Base-by-base conservation (phyloP, 2,329 filamentous ascomycete genomes). In the Nemania sp. region DNA sequence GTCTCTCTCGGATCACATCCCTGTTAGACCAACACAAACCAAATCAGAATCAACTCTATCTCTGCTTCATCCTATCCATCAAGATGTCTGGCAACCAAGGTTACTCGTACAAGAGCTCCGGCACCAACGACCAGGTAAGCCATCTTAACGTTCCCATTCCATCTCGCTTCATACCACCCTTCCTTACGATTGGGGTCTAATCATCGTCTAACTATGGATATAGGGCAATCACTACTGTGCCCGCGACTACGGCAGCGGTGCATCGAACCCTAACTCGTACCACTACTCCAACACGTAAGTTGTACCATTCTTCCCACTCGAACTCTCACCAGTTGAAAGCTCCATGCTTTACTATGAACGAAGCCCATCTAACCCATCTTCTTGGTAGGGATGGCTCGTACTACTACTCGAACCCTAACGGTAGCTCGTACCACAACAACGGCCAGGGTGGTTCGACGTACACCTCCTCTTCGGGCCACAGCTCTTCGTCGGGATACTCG, bases 321-420 rank as follows among this genome's bases (percentile, higher is more conserved):
- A 8, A 14, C 15, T 20, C n/a, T 19, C 24, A 31, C 8, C 17
- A 8, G 6, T 28, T 33, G 5, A 14, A 34, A 34, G 15, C 31
- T 15, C 12, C 12, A 12, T 6, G 26, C 26, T 28, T 12, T 28
- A 28, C 30, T 33, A 33, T n/a, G 6, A 6, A 33, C 12, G 5
- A 4, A 33, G 3, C 22, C 2, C 7, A 37, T 20, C 7, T 20
- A 37, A 15, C 30, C n/a, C 44, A 5, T 26, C n/a, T 6, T 24
- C 4, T 15, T 6, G 14, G 43, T 20, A 82, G 79, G 19, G 66
- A 89, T 62, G 84, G 86, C 31, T 88, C 84, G 1, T 90, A 90
- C 77, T 89, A 90, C 74, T 90, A 89, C 73, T 81, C 79, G 67
- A 90, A 89, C 72, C 72, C 84, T 40, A 80, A 87, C 59, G 84